Base-by-base conservation (phyloP, 2,329 filamentous ascomycete genomes). In the Cordyceps militaris region DNA sequence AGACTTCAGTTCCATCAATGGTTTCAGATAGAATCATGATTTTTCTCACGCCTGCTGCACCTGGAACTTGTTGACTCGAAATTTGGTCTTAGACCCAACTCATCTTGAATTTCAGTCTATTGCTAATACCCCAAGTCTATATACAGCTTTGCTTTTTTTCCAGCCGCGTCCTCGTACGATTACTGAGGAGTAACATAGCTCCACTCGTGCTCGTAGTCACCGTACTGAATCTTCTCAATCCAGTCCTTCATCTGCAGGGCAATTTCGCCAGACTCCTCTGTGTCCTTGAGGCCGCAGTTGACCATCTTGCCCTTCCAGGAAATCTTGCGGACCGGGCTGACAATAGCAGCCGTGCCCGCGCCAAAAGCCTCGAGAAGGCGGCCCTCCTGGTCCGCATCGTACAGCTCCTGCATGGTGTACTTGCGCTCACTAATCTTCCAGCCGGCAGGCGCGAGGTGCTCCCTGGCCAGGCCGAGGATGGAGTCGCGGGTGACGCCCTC, bases 181-280 rank as follows among this genome's bases (percentile, higher is more conserved):
- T 42, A 56, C 56, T 50, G 36, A 16, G 67, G 74, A 74, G 57
- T 53, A 55, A 76, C 64, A 66, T 85, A 86, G 79, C 92, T 97
- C 94, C 94, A 99, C 63, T 86, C 81, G 71, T 97, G 91, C 70
- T 90, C 83, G 73, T 93, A 88, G 63, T 97, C 92, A 62, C 94
- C 94, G 70, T 97, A 97, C 76, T 97, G 93, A 65, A 95, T 92
- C 28, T 78, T 87, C 77, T 96, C 92, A 62, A 99, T 97, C 94
- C 94, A 99, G 66, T 87, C 83, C 84, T 96, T 96, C 87, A 99
- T 92, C 73, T 83, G 83, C 66, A 84, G 76, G 10, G 94, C 88
- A 67, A 97, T 80, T 68, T 92, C 87, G 44, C 94, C 94, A 11
- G 91, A 91, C 77, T 99, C 93, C 73, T 95, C 83, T 49, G 84